A percentile compares a stretch with the other conserved stretches of the same genome.
Conservation (phyloP, 768 basidiomycete species). For the Boletus fagicola region DNA sequence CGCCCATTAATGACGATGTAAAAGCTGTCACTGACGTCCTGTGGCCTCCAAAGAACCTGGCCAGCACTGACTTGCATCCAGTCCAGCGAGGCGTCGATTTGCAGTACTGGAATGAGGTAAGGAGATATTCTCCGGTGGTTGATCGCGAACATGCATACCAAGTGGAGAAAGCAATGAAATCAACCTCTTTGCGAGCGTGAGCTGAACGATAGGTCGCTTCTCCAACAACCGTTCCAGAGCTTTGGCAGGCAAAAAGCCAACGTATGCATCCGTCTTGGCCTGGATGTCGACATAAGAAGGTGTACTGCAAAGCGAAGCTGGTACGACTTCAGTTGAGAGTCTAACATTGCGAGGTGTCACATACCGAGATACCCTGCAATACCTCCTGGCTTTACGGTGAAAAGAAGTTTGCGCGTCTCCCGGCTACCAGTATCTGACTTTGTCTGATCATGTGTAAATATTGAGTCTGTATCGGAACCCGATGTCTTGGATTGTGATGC, state of each 20-base stretch:
- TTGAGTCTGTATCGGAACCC: constrained; percentile 37
- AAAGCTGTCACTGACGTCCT: constrained; percentile 90
- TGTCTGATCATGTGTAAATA: constrained; percentile 32
- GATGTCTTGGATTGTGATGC: constrained; percentile 20
- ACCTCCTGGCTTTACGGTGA: constrained; percentile 95
- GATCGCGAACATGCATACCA: constrained; percentile 44
- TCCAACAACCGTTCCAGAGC: constrained; percentile 90
- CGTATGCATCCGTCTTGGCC: constrained; percentile 98
- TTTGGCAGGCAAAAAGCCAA: constrained; percentile 88
- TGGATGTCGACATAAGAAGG: constrained; percentile 96
- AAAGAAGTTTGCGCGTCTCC: constrained; percentile 65
- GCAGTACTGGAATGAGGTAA: constrained; percentile 61
- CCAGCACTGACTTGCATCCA: constrained; percentile 98
- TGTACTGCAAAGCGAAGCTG: constrained; percentile 86
- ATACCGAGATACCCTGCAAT: constrained; percentile 94
- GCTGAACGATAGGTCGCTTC: constrained; percentile 89
- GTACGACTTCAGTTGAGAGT: constrained; percentile 1
- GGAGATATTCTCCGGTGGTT: neutral
- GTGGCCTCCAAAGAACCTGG: constrained; percentile 91
- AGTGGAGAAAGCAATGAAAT: constrained; percentile 93
- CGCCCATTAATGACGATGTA: constrained; percentile 99
- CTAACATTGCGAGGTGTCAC: constrained; percentile 9
- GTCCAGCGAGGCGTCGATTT: constrained; percentile 95
- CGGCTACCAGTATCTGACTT: constrained; percentile 32
- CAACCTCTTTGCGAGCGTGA: constrained; percentile 94